Conservation (phyloP, 2,329 filamentous ascomycete genomes). For the Orbilia oligospora region DNA sequence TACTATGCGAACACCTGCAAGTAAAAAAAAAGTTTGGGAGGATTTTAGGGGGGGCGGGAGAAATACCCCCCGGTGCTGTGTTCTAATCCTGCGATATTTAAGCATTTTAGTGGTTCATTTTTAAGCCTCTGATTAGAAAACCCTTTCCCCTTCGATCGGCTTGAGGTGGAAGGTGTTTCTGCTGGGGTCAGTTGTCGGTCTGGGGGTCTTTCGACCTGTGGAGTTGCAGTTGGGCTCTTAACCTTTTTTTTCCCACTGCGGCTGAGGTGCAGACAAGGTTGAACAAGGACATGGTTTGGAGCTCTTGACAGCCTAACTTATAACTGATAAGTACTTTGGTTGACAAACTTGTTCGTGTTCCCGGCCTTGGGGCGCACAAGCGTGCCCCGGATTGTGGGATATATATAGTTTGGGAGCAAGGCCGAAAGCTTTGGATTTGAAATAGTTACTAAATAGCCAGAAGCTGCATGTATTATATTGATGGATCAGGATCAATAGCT, state of each 20-base stretch:
- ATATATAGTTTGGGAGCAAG: constrained; percentile 7
- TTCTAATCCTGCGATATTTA: constrained; percentile 34
- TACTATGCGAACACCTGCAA: not conserved
- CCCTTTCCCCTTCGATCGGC: constrained; percentile 1
- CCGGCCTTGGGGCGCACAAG: not conserved
- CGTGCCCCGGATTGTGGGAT: not conserved
- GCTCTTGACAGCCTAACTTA: constrained; percentile 19
- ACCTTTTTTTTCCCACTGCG: constrained; percentile 11
- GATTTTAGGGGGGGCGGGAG: not conserved
- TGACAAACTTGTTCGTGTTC: not conserved
- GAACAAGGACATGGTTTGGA: constrained; percentile 23
- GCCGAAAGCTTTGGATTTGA: constrained; percentile 6
- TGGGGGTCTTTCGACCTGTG: not conserved
- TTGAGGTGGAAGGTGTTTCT: constrained; percentile 20
- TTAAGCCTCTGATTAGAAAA: constrained; percentile 15
- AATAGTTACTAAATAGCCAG: too few relatives aligned
- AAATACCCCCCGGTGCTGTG: not conserved
- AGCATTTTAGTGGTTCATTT: constrained; percentile 5
- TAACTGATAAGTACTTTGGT: not conserved
- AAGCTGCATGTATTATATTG: not conserved
- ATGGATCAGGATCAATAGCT: not conserved
- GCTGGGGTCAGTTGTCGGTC: not conserved
- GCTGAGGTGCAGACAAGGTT: constrained; percentile 10
- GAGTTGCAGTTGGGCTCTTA: not conserved
- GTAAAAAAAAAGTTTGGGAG: not conserved